These are phyloP conservation scores for Penicillium verrucosum DNA, from an alignment of 2,329 filamentous ascomycete species.

Conservation along the genomic window DNA sequence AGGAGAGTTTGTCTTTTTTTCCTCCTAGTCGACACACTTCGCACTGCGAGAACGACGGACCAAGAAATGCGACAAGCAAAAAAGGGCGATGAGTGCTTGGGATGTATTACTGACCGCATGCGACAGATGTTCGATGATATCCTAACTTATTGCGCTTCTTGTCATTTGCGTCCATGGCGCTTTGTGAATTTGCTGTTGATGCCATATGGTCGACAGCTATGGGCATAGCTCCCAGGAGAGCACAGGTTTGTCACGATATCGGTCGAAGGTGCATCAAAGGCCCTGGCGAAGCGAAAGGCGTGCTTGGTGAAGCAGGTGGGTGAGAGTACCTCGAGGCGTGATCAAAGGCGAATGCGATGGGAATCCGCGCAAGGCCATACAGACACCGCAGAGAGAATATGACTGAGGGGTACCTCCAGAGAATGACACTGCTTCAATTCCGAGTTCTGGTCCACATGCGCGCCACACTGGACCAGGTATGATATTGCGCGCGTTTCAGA, in stretches of 20 bases:
- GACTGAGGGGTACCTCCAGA: slow-evolving; percentile 8
- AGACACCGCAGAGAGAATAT: slow-evolving; percentile 14
- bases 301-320: not conserved
- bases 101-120: slow-evolving; percentile 73
- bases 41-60: not conserved
- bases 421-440: slow-evolving; percentile 15
- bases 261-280: slow-evolving; percentile 29
- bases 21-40: not conserved
- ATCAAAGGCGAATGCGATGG: slow-evolving; percentile 8
- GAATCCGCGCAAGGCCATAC: slow-evolving; percentile 14
- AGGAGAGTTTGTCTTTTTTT: not conserved
- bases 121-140: slow-evolving; percentile 91
- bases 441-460: slow-evolving; percentile 15
- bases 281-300: not conserved
- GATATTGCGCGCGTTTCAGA: slow-evolving; percentile 24
- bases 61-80: not conserved
- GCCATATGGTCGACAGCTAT: slow-evolving; percentile 34
- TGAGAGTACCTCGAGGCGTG: slow-evolving; percentile 3
- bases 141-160: slow-evolving; percentile 87
- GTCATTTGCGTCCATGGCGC: slow-evolving; percentile 46
- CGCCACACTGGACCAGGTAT: slow-evolving; percentile 12
- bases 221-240: slow-evolving; percentile 39
- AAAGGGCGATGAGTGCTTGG: not conserved
- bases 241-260: slow-evolving; percentile 17
- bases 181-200: slow-evolving; percentile 33